Evolutionary conservation across 140 eudicot species (phyloP).

Genomic region (Bidens hawaiensis): DNA sequence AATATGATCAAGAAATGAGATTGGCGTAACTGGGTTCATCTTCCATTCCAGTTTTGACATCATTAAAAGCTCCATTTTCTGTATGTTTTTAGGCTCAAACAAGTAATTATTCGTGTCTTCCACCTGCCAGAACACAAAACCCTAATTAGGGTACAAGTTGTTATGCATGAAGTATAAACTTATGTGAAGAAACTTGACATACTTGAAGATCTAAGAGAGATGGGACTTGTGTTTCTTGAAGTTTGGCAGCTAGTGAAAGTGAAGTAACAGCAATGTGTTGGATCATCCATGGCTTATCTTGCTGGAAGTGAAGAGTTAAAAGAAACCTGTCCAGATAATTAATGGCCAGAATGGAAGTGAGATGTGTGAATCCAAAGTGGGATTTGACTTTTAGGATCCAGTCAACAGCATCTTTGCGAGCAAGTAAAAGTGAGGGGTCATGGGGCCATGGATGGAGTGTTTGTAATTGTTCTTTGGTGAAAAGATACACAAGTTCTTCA

Average conservation of each 20-base stretch:
- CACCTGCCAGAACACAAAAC: no score
- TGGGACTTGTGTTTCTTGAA: constrained; percentile 83
- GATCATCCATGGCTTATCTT: constrained; percentile 80
- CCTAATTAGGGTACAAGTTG: neutral
- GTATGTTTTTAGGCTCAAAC: constrained; percentile 74
- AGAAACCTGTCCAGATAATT: constrained; percentile 76
- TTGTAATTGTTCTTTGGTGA: constrained; percentile 49
- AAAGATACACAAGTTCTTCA: constrained; percentile 62
- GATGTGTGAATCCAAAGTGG: constrained; percentile 55
- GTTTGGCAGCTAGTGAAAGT: constrained; percentile 89
- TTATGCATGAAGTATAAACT: neutral
- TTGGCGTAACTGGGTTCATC: constrained; percentile 90
- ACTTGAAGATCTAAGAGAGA: constrained; percentile 85
- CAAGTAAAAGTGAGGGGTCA: constrained; percentile 23
- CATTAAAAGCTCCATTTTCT: constrained; percentile 82
- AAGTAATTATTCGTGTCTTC: constrained; percentile 41
- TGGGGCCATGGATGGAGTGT: constrained; percentile 7
- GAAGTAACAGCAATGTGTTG: constrained; percentile 79
- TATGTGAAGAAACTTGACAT: constrained; percentile 8
- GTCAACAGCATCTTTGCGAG: constrained; percentile 60
- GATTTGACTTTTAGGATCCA: constrained; percentile 72
- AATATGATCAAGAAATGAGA: constrained; percentile 82
- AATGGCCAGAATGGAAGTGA: constrained; percentile 67
- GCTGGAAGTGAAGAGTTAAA: constrained; percentile 37
- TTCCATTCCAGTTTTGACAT: constrained; percentile 81